Conservation (phyloP, 768 basidiomycete genomes). For the Multifurca ochricompacta region DNA sequence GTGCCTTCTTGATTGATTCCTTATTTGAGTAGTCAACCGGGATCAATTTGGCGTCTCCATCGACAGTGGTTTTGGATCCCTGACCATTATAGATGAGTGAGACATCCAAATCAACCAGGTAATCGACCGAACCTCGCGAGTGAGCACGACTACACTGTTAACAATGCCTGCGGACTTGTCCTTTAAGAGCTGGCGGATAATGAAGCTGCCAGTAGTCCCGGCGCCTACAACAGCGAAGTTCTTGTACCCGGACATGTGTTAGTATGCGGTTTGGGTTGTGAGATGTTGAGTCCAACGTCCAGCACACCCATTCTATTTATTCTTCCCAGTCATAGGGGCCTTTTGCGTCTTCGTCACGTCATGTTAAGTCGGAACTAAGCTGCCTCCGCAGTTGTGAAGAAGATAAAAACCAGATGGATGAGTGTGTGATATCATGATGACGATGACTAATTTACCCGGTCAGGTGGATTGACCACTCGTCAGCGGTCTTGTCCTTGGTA, state of each 20-base stretch:
- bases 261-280: background rate
- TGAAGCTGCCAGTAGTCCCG: slow-evolving; percentile 11
- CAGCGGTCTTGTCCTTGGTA: too few species aligned
- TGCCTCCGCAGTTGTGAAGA: too few species aligned
- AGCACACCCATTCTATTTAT: background rate
- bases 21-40: slow-evolving; percentile 7
- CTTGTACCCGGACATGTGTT: slow-evolving; percentile 12
- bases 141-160: slow-evolving; percentile 10
- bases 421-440: too few species aligned
- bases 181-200: slow-evolving; percentile 16
- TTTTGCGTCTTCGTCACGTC: too few species aligned
- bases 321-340: too few species aligned
- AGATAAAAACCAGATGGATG: too few species aligned
- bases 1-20: slow-evolving; percentile 1
- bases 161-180: slow-evolving; percentile 7
- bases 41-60: slow-evolving; percentile 1
- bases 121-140: slow-evolving; percentile 12
- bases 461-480: too few species aligned
- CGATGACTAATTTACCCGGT: too few species aligned
- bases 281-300: background rate
- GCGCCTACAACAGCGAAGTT: slow-evolving; percentile 16
- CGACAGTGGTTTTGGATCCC: too few species aligned
- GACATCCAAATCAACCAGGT: background rate
- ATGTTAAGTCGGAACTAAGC: too few species aligned
- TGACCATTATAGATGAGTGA: too few species aligned